A percentile compares a stretch with the other conserved stretches of the same genome.
These are phyloP conservation scores for Zasmidium citrigriseum DNA, from an alignment of 2,329 filamentous ascomycete species.

Conservation along the genomic window DNA sequence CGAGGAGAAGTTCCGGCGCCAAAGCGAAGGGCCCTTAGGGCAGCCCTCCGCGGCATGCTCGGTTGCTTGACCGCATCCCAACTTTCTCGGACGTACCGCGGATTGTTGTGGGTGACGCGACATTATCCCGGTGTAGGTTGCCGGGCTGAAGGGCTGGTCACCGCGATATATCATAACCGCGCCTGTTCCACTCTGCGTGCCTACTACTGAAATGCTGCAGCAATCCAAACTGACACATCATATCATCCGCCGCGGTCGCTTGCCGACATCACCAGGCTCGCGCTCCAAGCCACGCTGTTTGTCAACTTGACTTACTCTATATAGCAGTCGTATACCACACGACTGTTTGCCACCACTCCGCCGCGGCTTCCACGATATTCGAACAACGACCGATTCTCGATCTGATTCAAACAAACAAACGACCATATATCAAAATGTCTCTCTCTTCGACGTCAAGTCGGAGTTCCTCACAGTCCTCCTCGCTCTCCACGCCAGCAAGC, in stretches of 20 bases:
- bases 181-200: conserved; percentile 3
- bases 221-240: conserved; percentile 13
- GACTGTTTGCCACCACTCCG: conserved; percentile 5
- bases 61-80: conserved; percentile 10
- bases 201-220: conserved; percentile 1
- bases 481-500: conserved; percentile 12
- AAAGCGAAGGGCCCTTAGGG: not conserved
- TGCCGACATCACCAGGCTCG: conserved; percentile 8
- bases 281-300: conserved; percentile 2
- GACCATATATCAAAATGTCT: conserved; percentile 11
- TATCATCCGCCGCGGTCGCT: conserved; percentile 14
- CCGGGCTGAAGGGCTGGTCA: conserved; percentile 2
- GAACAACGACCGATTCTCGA: not conserved
- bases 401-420: not conserved
- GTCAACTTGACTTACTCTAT: conserved; percentile 6
- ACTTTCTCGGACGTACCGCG: conserved; percentile 7
- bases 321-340: conserved; percentile 7
- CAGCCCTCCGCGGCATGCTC: not conserved
- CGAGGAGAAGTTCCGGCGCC: not conserved
- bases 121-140: conserved; percentile 7
- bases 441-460: conserved; percentile 8
- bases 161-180: conserved; percentile 8
- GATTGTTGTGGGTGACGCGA: conserved; percentile 4
- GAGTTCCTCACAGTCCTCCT: not conserved
- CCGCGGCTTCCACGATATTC: not conserved